These are phyloP conservation scores for Apiospora kogelbergensis DNA, from an alignment of 2,329 filamentous ascomycete genomes.

Conservation along the genomic window DNA sequence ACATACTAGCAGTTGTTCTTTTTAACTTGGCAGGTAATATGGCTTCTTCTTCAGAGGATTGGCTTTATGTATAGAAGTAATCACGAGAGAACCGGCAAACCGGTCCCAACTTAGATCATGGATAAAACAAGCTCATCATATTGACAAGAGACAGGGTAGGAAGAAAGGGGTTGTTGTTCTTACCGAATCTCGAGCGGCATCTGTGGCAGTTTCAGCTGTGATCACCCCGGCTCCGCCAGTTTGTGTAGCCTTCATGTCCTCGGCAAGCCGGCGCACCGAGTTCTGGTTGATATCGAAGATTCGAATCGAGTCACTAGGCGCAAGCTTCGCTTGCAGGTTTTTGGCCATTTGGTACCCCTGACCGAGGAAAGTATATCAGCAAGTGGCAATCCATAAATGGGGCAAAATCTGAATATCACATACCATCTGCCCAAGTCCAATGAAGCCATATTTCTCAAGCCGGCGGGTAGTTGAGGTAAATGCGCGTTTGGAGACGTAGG, in stretches of 20 bases:
- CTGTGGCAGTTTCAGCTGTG: constrained; percentile 43
- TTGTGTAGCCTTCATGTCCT: constrained; percentile 44
- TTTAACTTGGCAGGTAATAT: neutral
- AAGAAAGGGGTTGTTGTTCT: constrained; percentile 18
- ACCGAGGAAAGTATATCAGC: neutral
- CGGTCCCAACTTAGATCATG: constrained; percentile 75
- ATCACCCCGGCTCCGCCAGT: constrained; percentile 47
- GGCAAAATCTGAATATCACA: constrained; percentile 18
- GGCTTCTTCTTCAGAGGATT: constrained; percentile 65
- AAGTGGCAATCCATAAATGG: neutral
- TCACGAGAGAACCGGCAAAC: constrained; percentile 57
- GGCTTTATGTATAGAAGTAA: constrained; percentile 64
- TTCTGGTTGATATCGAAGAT: constrained; percentile 58
- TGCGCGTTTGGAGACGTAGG: constrained; percentile 38
- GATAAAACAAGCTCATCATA: constrained; percentile 42
- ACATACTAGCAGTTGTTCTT: constrained; percentile 15
- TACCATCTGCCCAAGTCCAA: constrained; percentile 63
- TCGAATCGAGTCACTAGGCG: constrained; percentile 48
- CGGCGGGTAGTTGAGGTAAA: constrained; percentile 50
- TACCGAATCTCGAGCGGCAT: constrained; percentile 55
- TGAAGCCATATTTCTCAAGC: constrained; percentile 57
- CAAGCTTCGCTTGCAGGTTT: constrained; percentile 59
- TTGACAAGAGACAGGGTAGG: constrained; percentile 20
- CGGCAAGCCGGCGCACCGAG: constrained; percentile 45
- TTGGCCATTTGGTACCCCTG: constrained; percentile 64